Conservation (phyloP, 2,329 filamentous ascomycete genomes). For the Colletotrichum sp. region DNA sequence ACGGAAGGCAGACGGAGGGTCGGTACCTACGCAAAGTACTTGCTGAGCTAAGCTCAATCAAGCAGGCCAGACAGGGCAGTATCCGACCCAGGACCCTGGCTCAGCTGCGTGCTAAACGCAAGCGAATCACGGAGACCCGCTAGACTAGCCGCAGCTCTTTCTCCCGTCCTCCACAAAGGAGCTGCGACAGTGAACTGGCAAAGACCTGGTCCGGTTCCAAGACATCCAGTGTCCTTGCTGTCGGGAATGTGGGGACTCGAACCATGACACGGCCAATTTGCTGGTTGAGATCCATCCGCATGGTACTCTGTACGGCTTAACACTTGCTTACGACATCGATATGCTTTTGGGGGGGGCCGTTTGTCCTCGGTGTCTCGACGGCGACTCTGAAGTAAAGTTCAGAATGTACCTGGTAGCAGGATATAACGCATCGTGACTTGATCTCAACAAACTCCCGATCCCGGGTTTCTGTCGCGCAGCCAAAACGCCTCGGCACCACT, state of each 20-base stretch:
- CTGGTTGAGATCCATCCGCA: not conserved
- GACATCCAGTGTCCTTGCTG: not conserved
- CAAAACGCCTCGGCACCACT: not conserved
- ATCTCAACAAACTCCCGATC: not conserved
- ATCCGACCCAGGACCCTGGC: conserved; percentile 4
- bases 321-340: not conserved
- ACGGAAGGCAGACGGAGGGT: not conserved
- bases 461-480: not conserved
- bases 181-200: not conserved
- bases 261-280: not conserved
- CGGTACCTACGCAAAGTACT: not conserved
- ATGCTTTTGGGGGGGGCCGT: not conserved
- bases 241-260: conserved; percentile 5
- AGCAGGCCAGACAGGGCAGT: not conserved
- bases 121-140: not conserved
- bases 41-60: not conserved
- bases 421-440: not conserved
- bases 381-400: not conserved
- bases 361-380: not conserved
- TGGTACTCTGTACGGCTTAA: not conserved
- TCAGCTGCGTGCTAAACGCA: not conserved
- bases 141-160: not conserved
- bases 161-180: not conserved
- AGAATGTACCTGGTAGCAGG: not conserved
- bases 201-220: not conserved